Evolutionary conservation across 139 green algal species (phyloP).

Genomic region (Tetraselmis chui): DNA sequence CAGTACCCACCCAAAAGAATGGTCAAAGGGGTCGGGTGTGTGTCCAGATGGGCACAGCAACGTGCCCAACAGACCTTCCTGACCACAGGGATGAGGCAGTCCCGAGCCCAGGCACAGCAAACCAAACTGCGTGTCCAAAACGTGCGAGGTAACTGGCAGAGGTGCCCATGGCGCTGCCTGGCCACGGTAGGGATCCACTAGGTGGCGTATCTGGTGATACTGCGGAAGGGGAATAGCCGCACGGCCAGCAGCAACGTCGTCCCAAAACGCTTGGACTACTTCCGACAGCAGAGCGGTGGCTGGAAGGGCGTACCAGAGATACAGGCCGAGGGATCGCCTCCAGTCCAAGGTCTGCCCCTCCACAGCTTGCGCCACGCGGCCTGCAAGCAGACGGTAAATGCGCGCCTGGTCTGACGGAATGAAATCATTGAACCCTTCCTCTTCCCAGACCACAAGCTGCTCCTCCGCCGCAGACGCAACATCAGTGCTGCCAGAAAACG

Average conservation of each 20-base stretch:
- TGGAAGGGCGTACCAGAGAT: slow-evolving; percentile 49
- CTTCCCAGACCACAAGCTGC: slow-evolving; percentile 61
- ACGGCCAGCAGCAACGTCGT: neutral
- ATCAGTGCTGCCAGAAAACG: slow-evolving; percentile 11
- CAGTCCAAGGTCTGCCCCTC: slow-evolving; percentile 54
- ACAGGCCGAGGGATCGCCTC: slow-evolving; percentile 66
- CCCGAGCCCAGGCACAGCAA: neutral
- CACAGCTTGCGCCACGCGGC: slow-evolving; percentile 28
- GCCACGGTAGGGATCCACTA: neutral
- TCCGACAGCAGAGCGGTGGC: slow-evolving; percentile 13
- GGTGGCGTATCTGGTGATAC: neutral
- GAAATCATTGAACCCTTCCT: slow-evolving; percentile 22
- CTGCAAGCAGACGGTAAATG: slow-evolving; percentile 63
- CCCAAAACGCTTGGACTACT: slow-evolving; percentile 13
- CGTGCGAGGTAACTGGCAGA: neutral
- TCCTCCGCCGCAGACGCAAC: slow-evolving; percentile 16
- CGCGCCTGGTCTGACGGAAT: slow-evolving; percentile 33
- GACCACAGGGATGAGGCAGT: neutral
- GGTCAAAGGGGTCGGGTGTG: neutral
- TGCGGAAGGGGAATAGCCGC: neutral
- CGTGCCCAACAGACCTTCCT: neutral
- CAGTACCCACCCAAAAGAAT: neutral
- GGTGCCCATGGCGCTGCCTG: neutral
- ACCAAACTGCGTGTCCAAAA: neutral
- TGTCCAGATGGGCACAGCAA: neutral